phyloP scores from a whole-genome alignment of 306 rosid species.

The Macrotyloma uniflorum region DNA sequence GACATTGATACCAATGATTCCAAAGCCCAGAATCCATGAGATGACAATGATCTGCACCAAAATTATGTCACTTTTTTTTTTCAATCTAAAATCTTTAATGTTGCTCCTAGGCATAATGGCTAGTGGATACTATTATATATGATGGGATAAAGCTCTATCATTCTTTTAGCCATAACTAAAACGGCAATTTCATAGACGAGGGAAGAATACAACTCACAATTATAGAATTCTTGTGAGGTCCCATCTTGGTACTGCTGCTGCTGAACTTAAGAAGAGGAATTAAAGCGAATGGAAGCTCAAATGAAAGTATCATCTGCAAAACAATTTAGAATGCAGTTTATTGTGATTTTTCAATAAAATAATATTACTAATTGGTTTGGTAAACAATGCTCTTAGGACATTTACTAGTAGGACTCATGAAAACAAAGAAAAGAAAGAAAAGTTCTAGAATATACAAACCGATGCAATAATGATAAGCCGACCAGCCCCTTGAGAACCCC shows the following conservation, averaged over 20 bases:
- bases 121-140: not conserved
- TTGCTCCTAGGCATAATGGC: not conserved
- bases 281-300: conserved; percentile 88
- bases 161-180: conserved; percentile 3
- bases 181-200: not conserved
- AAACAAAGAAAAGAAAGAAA: not conserved
- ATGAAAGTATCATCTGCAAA: conserved; percentile 89
- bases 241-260: conserved; percentile 79
- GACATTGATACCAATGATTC: conserved; percentile 74
- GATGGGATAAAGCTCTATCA: not conserved
- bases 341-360: not conserved
- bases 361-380: too few species aligned
- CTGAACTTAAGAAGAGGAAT: conserved; percentile 94
- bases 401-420: not conserved
- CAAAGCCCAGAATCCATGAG: conserved; percentile 76
- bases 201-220: conserved; percentile 37
- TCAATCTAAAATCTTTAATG: not conserved
- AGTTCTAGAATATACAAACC: conserved; percentile 46
- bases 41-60: conserved; percentile 59
- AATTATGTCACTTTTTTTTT: not conserved
- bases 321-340: not conserved
- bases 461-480: conserved; percentile 67
- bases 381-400: not conserved
- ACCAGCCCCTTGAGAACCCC: conserved; percentile 54
- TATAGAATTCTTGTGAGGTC: conserved; percentile 79